These are phyloP conservation scores for Debaryomyces sp. DNA, from an alignment of 1,139 yeast genomes.

Conservation along the genomic window DNA sequence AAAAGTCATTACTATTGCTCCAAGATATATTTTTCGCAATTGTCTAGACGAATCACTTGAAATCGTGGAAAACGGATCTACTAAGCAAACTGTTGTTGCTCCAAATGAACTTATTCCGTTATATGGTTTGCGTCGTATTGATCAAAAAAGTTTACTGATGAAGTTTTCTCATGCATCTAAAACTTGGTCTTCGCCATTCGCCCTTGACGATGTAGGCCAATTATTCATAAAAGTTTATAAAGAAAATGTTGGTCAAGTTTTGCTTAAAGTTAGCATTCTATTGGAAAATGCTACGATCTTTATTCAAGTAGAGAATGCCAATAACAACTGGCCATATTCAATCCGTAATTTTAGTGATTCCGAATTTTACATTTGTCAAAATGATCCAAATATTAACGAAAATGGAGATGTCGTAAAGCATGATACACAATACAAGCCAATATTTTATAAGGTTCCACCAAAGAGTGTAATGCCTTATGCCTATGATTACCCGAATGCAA, in stretches of 20 bases:
- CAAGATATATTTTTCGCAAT: slow-evolving; percentile 78
- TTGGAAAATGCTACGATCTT: slow-evolving; percentile 83
- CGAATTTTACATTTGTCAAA: slow-evolving; percentile 84
- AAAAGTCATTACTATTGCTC: slow-evolving; percentile 78
- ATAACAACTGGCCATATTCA: slow-evolving; percentile 88
- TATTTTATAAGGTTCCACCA: slow-evolving; percentile 79
- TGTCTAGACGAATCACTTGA: slow-evolving; percentile 57
- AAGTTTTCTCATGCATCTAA: slow-evolving; percentile 62
- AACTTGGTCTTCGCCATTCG: slow-evolving; percentile 88
- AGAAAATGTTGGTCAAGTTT: slow-evolving; percentile 63
- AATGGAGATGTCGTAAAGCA: slow-evolving; percentile 62
- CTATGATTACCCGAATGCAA: slow-evolving; percentile 95
- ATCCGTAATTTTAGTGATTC: slow-evolving; percentile 84
- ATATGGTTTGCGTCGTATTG: slow-evolving; percentile 56
- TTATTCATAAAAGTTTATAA: slow-evolving; percentile 70
- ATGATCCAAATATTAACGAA: slow-evolving; percentile 77
- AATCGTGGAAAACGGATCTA: slow-evolving; percentile 71
- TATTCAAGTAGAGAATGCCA: slow-evolving; percentile 72
- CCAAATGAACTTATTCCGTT: slow-evolving; percentile 62
- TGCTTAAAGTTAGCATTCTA: slow-evolving; percentile 72
- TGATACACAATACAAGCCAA: slow-evolving; percentile 63
- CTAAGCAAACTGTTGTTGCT: slow-evolving; percentile 45
- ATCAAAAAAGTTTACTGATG: slow-evolving; percentile 56
- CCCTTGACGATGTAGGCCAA: slow-evolving; percentile 82
- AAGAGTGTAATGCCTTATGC: slow-evolving; percentile 98